Evolutionary conservation across 495 filamentous ascomycete genomes (phyloP).

Genomic region (Parmelia sp.): DNA sequence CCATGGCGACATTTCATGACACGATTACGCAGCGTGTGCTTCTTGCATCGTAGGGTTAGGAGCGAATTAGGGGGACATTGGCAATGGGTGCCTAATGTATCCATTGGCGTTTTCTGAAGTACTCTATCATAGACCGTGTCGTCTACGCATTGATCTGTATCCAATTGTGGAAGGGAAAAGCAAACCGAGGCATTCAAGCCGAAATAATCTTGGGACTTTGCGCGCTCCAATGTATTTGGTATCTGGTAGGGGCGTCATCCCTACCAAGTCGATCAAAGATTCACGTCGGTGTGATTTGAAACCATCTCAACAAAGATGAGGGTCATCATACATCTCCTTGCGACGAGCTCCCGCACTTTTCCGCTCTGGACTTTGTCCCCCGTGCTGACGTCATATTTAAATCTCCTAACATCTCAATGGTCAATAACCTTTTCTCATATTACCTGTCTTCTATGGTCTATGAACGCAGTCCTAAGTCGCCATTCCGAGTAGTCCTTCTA

Average conservation of each 20-base stretch:
- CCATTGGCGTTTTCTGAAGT: neutral
- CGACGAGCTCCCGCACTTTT: neutral
- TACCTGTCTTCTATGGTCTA: too few relatives aligned
- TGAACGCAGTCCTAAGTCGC: neutral
- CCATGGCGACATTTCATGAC: conserved; percentile 7
- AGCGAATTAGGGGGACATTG: neutral
- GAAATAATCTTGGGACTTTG: neutral
- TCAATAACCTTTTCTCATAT: neutral
- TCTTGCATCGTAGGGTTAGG: conserved; percentile 10
- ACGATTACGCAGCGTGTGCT: conserved; percentile 16
- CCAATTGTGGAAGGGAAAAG: neutral
- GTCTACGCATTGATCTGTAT: conserved; percentile 1
- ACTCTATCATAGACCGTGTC: neutral
- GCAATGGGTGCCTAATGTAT: conserved; percentile 1
- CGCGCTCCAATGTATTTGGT: neutral
- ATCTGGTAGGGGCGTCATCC: neutral
- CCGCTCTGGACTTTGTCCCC: neutral
- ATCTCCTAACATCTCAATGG: neutral
- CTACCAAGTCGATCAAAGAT: neutral
- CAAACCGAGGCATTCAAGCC: neutral
- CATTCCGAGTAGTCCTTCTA: neutral
- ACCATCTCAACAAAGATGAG: neutral
- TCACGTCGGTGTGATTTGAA: neutral
- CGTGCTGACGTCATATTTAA: neutral
- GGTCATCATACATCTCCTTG: neutral